Base-by-base conservation (phyloP, 2,329 filamentous ascomycete genomes). In the Sporothrix brasiliensis region DNA sequence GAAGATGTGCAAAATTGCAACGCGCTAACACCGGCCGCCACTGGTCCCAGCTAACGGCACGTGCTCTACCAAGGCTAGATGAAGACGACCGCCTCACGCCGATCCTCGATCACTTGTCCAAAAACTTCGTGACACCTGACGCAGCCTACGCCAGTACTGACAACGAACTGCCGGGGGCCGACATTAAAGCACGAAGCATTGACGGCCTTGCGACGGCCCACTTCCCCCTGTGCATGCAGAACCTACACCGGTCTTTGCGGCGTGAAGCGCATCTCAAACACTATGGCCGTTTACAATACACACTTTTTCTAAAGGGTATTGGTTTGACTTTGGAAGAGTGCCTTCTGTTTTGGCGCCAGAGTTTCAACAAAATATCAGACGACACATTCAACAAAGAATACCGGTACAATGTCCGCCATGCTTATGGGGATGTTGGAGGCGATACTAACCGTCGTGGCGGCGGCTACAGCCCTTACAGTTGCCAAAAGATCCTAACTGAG, bases 311-410 rank as follows among this genome's bases (percentile, higher is more conserved):
- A 71, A 99, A 99, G 80, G 95, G 95, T 54, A 93, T 98, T 71
- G 95, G 95, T 0, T 84, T 99, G 39, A 93, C 88, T 73, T 83
- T 99, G n/a, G 93, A 97, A 77, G 94, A 99, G 80, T 93, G 89
- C 75, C 86, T 99, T 30, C 76, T 93, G 14, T 99, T 99, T 83
- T 99, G 95, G 95, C 90, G 95, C 13, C 87, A 88, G 73, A 85
- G 87, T 39, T 98, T 99, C 86, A 89, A 89, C 78, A 91, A 93
- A 74, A 88, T 96, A 74, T 94, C 92, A 0, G 95, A 98, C 77
- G 94, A 98, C 76, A 90, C 90, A 49, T 99, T 98, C 86, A 96
- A 96, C 81, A 98, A 97, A 78, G 93, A 97, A 78, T 98, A 99
- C 82, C 88, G 92, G 58, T 99, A 99, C 85, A 98, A 99, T 79